Evolutionary conservation across 139 green algal species (phyloP), one percentile per base, ranked within the genome.

Genomic region (Coelastrella sp.): DNA sequence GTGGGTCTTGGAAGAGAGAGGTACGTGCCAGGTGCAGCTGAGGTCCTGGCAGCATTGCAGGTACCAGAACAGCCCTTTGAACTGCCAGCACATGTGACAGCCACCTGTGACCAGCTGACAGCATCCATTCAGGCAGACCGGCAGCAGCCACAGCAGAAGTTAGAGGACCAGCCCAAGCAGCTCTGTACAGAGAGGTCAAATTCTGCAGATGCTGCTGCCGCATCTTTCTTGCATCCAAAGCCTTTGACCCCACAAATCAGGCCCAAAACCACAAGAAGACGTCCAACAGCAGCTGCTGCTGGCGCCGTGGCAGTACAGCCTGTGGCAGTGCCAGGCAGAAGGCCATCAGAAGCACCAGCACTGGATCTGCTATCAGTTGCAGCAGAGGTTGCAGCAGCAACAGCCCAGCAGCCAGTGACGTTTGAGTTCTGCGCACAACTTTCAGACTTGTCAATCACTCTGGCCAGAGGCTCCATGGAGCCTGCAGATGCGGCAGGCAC

Each of bases 311-410:
- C 63, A 22, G 63, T 17, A 22, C 63, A 72, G 12, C n/a, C n/a
- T n/a, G n/a, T n/a, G n/a, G n/a, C n/a, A n/a, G 3, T 78, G 70
- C 25, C 70, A n/a, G 70, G 70, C 25, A 20, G 19, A 61, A 35
- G 25, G 14, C 17, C 27, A 63, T 7, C 76, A 83, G 35, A 10
- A n/a, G 15, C 76, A 83, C 7, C 57, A 84, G 57, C 78, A 65
- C 19, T 56, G 65, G 56, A 17, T 66, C 56, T 65, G 7, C 56
- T 60, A 49, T 65, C 58, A 73, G 7, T 7, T 10, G 78, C 78
- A 84, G 49, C 78, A 65, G 9, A 60, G 22, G 58, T 58, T 27
- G 58, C 79, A 85, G 79, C 79, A 58, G 59, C 79, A 85, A 24
- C 59, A 60, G 60, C 79, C 49, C 22, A 25, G 20, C 20, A 78